These are phyloP conservation scores for Paspalum vaginatum DNA, from an alignment of 176 grass and related monocot genomes.

Conservation along the genomic window DNA sequence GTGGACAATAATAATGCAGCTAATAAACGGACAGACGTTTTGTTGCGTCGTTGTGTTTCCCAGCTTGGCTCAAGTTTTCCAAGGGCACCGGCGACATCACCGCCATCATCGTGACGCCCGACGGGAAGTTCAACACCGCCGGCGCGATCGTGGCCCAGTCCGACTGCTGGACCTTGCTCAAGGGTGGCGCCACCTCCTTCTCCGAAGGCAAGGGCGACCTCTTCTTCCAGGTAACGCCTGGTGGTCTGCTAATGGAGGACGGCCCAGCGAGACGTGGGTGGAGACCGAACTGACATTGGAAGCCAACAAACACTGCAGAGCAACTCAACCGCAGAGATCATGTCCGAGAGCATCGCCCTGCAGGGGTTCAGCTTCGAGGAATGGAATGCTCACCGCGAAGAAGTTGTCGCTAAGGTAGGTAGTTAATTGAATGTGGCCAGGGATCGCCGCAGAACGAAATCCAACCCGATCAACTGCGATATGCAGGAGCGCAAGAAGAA, in stretches of 20 bases:
- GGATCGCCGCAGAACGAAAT: background rate
- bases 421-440: background rate
- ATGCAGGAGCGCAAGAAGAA: conserved; percentile 44
- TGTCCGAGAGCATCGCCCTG: conserved; percentile 65
- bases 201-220: conserved; percentile 53
- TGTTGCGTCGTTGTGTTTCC: background rate
- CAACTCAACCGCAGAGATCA: conserved; percentile 48
- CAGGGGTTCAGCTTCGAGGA: conserved; percentile 72
- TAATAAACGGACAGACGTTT: background rate
- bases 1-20: background rate
- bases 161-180: conserved; percentile 80
- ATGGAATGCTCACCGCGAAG: conserved; percentile 56
- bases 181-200: conserved; percentile 70
- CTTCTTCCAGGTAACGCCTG: conserved; percentile 78
- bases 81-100: conserved; percentile 49
- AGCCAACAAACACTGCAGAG: conserved; percentile 38
- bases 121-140: conserved; percentile 48
- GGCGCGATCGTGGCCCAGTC: conserved; percentile 44
- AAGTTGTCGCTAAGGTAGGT: conserved; percentile 39
- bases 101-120: conserved; percentile 53
- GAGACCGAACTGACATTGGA: background rate
- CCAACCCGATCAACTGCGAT: background rate
- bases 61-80: conserved; percentile 70
- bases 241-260: too few relatives aligned
- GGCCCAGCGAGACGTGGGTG: background rate